phyloP scores from a whole-genome alignment of 2,329 filamentous ascomycete species.

The Myriosclerotinia curreyana region DNA sequence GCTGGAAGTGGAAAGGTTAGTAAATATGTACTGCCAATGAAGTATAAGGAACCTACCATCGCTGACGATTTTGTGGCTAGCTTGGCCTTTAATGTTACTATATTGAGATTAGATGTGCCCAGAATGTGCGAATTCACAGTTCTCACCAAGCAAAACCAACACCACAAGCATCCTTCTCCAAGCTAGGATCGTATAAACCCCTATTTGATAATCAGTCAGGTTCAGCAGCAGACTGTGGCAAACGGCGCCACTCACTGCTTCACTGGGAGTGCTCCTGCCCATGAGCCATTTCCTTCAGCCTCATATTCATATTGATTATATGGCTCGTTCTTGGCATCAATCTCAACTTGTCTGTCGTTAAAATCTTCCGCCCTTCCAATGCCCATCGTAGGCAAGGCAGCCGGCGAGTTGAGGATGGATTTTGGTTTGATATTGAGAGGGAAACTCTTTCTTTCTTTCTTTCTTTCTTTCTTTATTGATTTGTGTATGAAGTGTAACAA shows the following conservation, averaged over 20 bases:
- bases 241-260: constrained; percentile 64
- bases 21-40: constrained; percentile 9
- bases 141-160: constrained; percentile 96
- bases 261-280: constrained; percentile 92
- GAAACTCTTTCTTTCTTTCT: constrained; percentile 16
- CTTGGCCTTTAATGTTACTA: constrained; percentile 94
- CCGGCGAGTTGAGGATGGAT: constrained; percentile 24
- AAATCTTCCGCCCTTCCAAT: constrained; percentile 66
- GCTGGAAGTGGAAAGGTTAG: constrained; percentile 52
- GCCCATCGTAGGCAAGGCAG: constrained; percentile 54
- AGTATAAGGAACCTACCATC: constrained; percentile 63
- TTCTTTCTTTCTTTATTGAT: constrained; percentile 7
- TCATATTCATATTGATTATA: constrained; percentile 81
- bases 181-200: constrained; percentile 91
- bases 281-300: constrained; percentile 77
- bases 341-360: constrained; percentile 63
- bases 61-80: constrained; percentile 97
- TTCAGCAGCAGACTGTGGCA: neutral
- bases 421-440: constrained; percentile 29
- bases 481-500: neutral
- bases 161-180: constrained; percentile 99
- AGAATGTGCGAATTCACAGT: neutral
- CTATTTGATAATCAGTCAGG: constrained; percentile 36
- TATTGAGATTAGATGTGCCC: constrained; percentile 30
- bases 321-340: constrained; percentile 57